Conservation (phyloP, 371 early-diverging fungal genomes). For the Mucor indicus region DNA sequence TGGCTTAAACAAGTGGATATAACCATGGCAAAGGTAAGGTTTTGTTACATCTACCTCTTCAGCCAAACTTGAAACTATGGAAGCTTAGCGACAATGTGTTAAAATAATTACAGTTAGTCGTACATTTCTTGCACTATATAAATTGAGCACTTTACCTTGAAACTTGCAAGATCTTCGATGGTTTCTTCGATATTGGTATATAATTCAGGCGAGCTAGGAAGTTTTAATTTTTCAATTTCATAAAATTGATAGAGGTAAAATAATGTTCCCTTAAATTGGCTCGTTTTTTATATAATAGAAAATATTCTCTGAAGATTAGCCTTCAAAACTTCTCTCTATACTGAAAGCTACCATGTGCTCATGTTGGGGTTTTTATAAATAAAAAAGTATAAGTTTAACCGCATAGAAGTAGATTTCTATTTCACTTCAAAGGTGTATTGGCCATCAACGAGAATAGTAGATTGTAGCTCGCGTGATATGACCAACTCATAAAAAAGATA, state of each 20-base stretch:
- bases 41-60: conserved; percentile 11
- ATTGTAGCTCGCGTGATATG: too few species aligned
- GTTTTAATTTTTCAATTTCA: conserved; percentile 10
- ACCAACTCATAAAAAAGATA: too few species aligned
- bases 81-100: conserved; percentile 9
- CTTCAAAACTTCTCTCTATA: too few species aligned
- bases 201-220: conserved; percentile 11
- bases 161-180: conserved; percentile 13
- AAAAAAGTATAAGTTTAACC: too few species aligned
- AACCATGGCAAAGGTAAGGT: conserved; percentile 14
- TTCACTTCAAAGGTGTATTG: too few species aligned
- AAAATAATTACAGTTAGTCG: conserved; percentile 13
- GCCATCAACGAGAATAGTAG: too few species aligned
- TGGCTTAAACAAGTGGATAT: conserved; percentile 9
- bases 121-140: conserved; percentile 9
- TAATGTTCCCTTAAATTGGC: too few species aligned
- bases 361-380: too few species aligned
- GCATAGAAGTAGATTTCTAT: too few species aligned
- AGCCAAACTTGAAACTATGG: conserved; percentile 13
- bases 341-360: too few species aligned
- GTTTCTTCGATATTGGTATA: conserved; percentile 17
- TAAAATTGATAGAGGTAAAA: conserved; percentile 16
- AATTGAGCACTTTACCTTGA: conserved; percentile 20
- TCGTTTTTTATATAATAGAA: too few species aligned
- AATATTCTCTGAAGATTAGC: too few species aligned